Evolutionary conservation across 2,329 filamentous ascomycete genomes (phyloP), one percentile per base, ranked within the genome.

Genomic region (Cucurbitaria berberidis): DNA sequence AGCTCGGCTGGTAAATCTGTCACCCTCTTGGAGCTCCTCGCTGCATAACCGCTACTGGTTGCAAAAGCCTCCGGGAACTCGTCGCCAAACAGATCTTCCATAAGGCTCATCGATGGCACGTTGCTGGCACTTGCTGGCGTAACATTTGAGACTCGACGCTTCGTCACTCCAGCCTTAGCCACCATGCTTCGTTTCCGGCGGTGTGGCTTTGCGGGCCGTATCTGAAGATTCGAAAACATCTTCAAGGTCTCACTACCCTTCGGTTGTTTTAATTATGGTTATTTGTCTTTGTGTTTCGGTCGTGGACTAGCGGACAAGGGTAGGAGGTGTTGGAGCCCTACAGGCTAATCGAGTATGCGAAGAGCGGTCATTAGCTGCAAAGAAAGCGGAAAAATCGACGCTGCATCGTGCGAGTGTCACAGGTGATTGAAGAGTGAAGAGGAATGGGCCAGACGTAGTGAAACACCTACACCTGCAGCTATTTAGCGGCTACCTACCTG

Each of bases 41-140:
- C 49, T 16, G 45, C 45, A 15, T 30, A 39, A 5, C 41, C 50
- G 21, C 54, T 50, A 19, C 47, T 44, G 26, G 24, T 50, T 2
- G 55, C 44, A 16, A 68, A 68, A 1, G 62, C 57, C 3, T 61
- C 65, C 2, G 65, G 65, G 19, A 67, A 68, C 8, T 68, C 65
- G 1, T 65, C 62, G 13, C 63, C 65, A 44, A 68, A 68, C 34
- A 68, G 41, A 1, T 51, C 53, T 48, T 67, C 63, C 49, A 68
- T 60, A 18, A 67, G 62, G 40, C 60, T 64, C 45, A 68, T 30
- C 5, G 65, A 66, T 8, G 64, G 64, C 26, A 63, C 60, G 38
- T 61, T 64, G 46, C 55, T 62, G 11, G 48, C 49, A 44, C 39
- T 58, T n/a, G 51, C 53, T 8, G 56, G 51, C 15, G 13, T 15